phyloP scores from a whole-genome alignment of 768 basidiomycete genomes.

The Tylopilus sp. region DNA sequence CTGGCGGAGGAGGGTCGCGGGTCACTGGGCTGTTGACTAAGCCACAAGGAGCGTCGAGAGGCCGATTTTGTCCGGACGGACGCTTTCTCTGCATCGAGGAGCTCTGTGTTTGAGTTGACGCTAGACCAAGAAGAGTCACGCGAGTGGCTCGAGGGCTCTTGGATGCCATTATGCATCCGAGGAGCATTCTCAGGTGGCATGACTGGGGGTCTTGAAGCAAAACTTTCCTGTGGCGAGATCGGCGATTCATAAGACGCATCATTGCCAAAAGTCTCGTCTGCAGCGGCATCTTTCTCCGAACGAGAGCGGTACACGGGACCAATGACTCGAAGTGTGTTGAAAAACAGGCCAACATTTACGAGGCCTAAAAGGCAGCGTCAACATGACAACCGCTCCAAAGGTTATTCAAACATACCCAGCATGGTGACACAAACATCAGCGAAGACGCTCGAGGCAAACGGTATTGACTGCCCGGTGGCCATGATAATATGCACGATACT shows the following conservation, averaged over 20 bases:
- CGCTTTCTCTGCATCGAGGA: slow-evolving; percentile 11
- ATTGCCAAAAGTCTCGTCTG: slow-evolving; percentile 23
- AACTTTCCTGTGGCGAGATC: not conserved
- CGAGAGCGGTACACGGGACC: slow-evolving; percentile 44
- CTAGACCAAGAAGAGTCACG: slow-evolving; percentile 16
- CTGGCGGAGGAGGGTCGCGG: not conserved
- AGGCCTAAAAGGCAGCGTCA: slow-evolving; percentile 43
- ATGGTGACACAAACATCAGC: slow-evolving; percentile 49
- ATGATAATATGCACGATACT: slow-evolving; percentile 47
- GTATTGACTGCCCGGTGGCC: slow-evolving; percentile 46
- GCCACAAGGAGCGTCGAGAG: slow-evolving; percentile 1
- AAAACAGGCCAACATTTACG: slow-evolving; percentile 62
- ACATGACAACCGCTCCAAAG: not conserved
- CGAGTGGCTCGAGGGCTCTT: slow-evolving; percentile 6
- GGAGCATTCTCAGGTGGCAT: slow-evolving; percentile 1
- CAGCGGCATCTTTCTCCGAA: slow-evolving; percentile 4
- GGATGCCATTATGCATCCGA: not conserved
- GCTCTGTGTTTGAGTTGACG: slow-evolving; percentile 15
- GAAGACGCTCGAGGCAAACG: slow-evolving; percentile 46
- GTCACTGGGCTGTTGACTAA: slow-evolving; percentile 12
- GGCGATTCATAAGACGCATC: slow-evolving; percentile 22
- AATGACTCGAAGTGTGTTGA: slow-evolving; percentile 65
- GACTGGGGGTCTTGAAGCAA: not conserved
- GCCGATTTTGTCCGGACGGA: slow-evolving; percentile 1
- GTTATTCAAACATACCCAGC: slow-evolving; percentile 42